These are phyloP conservation scores for Ogataea saltuana DNA, from an alignment of 805 yeast genomes.

Conservation along the genomic window DNA sequence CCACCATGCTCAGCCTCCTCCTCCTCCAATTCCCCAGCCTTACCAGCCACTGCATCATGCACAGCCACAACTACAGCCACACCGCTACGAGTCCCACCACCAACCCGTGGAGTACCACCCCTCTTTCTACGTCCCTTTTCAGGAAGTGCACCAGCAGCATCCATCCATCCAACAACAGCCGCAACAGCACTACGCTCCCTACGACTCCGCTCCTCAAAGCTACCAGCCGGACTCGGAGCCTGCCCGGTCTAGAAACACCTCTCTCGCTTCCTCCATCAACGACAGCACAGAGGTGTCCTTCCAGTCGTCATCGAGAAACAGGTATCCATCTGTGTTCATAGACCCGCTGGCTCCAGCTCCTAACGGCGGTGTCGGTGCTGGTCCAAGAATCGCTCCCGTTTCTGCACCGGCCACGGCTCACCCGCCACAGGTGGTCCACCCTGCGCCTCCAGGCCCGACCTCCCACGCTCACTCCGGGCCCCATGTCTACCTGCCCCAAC, in stretches of 20 bases:
- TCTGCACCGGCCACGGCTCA: neutral
- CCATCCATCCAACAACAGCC: constrained; percentile 7
- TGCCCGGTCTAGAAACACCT: constrained; percentile 18
- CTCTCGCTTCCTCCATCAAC: constrained; percentile 22
- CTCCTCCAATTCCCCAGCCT: neutral
- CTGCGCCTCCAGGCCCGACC: constrained; percentile 1
- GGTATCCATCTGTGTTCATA: constrained; percentile 49
- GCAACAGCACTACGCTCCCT: constrained; percentile 7
- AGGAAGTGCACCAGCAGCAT: constrained; percentile 14
- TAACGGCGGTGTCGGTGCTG: neutral
- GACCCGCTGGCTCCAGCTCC: constrained; percentile 53
- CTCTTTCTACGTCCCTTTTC: constrained; percentile 19
- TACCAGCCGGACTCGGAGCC: constrained; percentile 10
- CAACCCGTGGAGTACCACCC: constrained; percentile 25
- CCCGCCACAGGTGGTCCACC: neutral
- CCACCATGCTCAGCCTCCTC: constrained; percentile 19
- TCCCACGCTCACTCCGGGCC: neutral
- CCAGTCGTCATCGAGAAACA: constrained; percentile 35
- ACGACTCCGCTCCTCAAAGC: constrained; percentile 12
- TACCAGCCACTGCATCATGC: constrained; percentile 3
- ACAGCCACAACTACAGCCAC: constrained; percentile 13
- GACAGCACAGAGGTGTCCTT: constrained; percentile 30
- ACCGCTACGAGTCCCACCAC: constrained; percentile 15
- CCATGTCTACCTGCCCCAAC: constrained; percentile 1
- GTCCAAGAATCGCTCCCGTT: neutral